These are phyloP conservation scores for Solanum okadae DNA, from an alignment of 257 asterid genomes.

Conservation along the genomic window DNA sequence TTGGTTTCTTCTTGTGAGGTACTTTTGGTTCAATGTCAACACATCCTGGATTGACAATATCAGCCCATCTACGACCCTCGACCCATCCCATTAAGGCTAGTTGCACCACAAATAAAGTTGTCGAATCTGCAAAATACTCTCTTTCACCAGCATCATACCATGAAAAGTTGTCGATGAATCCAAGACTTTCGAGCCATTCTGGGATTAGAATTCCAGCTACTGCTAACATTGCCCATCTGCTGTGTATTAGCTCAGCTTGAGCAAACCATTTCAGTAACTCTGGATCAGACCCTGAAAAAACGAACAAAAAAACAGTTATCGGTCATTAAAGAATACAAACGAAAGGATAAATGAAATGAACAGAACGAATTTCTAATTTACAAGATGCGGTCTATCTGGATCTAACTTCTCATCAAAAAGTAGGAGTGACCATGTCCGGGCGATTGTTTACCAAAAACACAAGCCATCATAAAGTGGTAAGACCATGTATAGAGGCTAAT, in stretches of 20 bases:
- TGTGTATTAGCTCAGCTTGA: conserved; percentile 75
- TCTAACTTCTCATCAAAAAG: neutral
- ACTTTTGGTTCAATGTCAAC: conserved; percentile 59
- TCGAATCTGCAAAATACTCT: conserved; percentile 65
- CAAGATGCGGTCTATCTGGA: neutral
- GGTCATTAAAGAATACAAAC: neutral
- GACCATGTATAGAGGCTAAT: neutral
- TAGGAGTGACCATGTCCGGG: neutral
- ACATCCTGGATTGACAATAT: conserved; percentile 64
- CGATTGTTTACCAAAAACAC: neutral
- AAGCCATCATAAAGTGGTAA: neutral
- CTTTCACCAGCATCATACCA: conserved; percentile 74
- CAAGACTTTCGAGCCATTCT: conserved; percentile 67
- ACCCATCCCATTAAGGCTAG: conserved; percentile 79
- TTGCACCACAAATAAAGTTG: conserved; percentile 53
- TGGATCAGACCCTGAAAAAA: conserved; percentile 61
- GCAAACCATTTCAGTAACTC: conserved; percentile 77
- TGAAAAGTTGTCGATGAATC: conserved; percentile 61
- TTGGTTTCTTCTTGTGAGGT: conserved; percentile 54
- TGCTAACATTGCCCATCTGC: conserved; percentile 87
- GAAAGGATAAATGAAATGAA: neutral
- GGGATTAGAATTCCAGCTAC: conserved; percentile 80
- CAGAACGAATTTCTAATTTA: neutral
- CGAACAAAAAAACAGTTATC: neutral
- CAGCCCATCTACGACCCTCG: conserved; percentile 92